Conservation (phyloP, 768 basidiomycete species). For the Russula sp. region DNA sequence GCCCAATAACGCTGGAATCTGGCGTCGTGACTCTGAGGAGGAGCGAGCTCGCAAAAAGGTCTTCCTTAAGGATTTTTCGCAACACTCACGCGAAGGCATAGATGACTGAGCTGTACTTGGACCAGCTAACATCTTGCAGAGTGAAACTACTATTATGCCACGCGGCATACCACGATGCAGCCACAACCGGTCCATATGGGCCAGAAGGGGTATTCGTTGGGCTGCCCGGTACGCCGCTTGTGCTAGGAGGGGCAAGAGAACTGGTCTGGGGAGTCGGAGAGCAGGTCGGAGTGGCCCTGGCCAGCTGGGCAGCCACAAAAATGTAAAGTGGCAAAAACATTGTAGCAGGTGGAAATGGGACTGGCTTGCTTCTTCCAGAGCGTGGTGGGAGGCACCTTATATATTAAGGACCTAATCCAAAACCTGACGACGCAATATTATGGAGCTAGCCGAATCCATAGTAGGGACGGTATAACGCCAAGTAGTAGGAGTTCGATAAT, state of each 20-base stretch:
- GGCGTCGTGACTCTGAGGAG: slow-evolving; percentile 6
- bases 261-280: too few relatives aligned
- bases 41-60: slow-evolving; percentile 1
- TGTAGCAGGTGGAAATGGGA: too few relatives aligned
- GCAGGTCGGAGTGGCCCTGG: neutral
- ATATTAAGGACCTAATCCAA: too few relatives aligned
- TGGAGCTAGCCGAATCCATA: too few relatives aligned
- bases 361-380: too few relatives aligned
- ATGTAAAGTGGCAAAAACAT: too few relatives aligned
- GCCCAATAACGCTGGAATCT: slow-evolving; percentile 25
- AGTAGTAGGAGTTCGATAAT: too few relatives aligned
- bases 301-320: too few relatives aligned
- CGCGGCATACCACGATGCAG: slow-evolving; percentile 45
- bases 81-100: slow-evolving; percentile 60
- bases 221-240: neutral
- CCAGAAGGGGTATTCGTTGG: neutral
- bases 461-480: neutral
- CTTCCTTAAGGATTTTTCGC: neutral
- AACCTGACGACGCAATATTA: too few relatives aligned
- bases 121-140: slow-evolving; percentile 45
- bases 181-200: neutral
- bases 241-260: too few relatives aligned
- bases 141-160: slow-evolving; percentile 42
- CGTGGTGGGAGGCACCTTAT: too few relatives aligned
- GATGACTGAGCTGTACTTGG: slow-evolving; percentile 48